Percentiles rank a stretch among this genome's conserved stretches.
Evolutionary conservation across 768 basidiomycete species (phyloP).

Genomic region (Lentinula guzmanii): DNA sequence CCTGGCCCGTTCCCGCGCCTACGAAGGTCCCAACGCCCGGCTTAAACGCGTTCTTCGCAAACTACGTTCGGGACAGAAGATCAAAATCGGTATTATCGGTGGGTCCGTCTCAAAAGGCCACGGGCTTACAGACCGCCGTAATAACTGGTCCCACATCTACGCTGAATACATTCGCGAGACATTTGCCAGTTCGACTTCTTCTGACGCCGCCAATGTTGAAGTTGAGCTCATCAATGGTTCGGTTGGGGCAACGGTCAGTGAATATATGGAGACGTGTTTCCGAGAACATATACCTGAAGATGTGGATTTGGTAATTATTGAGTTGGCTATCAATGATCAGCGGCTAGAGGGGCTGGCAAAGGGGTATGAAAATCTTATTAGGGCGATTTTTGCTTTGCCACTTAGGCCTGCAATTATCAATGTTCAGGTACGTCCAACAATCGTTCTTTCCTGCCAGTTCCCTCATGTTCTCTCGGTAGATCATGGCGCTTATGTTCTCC

Average conservation of each 20-base stretch:
- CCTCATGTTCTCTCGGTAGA: not conserved
- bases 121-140: not conserved
- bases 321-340: not conserved
- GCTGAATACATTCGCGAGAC: constrained; percentile 3
- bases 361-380: constrained; percentile 1
- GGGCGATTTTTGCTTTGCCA: not conserved
- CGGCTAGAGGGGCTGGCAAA: not conserved
- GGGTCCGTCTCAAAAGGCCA: not conserved
- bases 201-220: not conserved
- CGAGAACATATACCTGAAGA: not conserved
- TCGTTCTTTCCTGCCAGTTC: not conserved
- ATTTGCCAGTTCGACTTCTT: not conserved
- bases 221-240: constrained; percentile 2
- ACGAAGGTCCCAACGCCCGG: constrained; percentile 2
- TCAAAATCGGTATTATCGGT: constrained; percentile 2
- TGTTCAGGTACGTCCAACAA: not conserved
- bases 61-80: not conserved
- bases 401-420: not conserved
- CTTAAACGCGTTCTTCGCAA: constrained; percentile 2
- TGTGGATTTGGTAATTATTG: constrained; percentile 2
- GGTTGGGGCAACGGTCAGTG: not conserved
- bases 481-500: constrained; percentile 1
- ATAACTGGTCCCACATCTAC: not conserved
- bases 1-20: not conserved
- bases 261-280: constrained; percentile 5